Percentiles rank a stretch among this genome's conserved stretches.
Conservation (phyloP, 306 rosid species). For the Dalbergia cochinchinensis region DNA sequence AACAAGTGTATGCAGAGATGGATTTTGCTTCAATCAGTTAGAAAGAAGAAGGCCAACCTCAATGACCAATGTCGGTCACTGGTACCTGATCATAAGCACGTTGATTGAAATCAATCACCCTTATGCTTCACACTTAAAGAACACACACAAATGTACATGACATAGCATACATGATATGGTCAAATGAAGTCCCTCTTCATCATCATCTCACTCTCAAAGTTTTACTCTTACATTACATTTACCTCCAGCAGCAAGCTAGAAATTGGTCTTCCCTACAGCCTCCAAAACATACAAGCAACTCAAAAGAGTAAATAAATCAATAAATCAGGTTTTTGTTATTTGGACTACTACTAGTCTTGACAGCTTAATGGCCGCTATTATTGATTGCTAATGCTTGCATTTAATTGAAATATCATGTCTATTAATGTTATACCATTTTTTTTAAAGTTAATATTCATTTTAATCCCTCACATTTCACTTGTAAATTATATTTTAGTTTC, state of each 20-base stretch:
- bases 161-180: neutral
- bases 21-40: conserved; percentile 32
- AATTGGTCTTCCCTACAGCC: conserved; percentile 29
- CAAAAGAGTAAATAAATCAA: too few species aligned
- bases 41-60: conserved; percentile 27
- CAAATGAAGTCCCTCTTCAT: neutral
- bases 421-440: conserved; percentile 17
- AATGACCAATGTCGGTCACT: conserved; percentile 51
- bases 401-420: conserved; percentile 40
- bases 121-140: conserved; percentile 33
- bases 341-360: conserved; percentile 19
- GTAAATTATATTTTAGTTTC: too few species aligned
- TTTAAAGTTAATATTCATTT: too few species aligned
- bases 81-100: conserved; percentile 39
- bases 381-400: conserved; percentile 35
- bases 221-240: conserved; percentile 5
- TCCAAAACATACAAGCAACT: neutral
- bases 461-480: too few species aligned
- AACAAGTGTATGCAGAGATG: neutral
- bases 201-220: neutral
- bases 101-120: conserved; percentile 38
- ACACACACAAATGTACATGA: too few species aligned
- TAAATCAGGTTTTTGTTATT: neutral
- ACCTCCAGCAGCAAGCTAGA: neutral
- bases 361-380: conserved; percentile 44